Conservation (phyloP, 169 alveolate species). For the Eimeria brunetti region DNA sequence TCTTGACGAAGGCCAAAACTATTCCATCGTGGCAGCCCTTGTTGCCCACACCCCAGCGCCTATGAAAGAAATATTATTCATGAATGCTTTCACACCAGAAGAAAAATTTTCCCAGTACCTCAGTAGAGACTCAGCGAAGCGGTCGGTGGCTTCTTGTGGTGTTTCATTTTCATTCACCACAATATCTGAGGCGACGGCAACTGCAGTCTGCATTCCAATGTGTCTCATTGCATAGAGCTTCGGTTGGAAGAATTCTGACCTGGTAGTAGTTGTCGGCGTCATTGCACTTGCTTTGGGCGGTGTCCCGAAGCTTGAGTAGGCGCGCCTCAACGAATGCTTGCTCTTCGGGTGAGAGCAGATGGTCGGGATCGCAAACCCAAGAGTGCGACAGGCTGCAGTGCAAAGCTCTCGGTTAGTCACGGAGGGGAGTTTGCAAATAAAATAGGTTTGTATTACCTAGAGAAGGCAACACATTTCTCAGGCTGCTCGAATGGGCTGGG, state of each 20-base stretch:
- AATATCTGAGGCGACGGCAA: constrained; percentile 80
- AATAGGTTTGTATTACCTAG: constrained; percentile 8
- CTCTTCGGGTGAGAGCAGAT: constrained; percentile 71
- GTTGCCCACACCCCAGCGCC: constrained; percentile 80
- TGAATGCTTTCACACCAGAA: neutral
- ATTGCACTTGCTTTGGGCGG: constrained; percentile 61
- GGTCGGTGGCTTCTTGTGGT: constrained; percentile 80
- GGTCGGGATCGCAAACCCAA: constrained; percentile 80
- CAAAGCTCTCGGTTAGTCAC: neutral
- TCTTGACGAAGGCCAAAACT: constrained; percentile 60
- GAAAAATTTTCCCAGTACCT: constrained; percentile 36
- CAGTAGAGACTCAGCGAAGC: constrained; percentile 68
- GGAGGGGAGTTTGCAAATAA: neutral
- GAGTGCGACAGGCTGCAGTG: constrained; percentile 71
- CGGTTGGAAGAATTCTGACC: neutral
- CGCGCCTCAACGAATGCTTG: constrained; percentile 73
- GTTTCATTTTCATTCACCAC: constrained; percentile 73
- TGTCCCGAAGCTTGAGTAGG: constrained; percentile 76
- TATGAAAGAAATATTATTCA: neutral
- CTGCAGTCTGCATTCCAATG: constrained; percentile 63
- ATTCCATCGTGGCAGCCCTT: constrained; percentile 79
- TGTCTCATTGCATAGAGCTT: neutral
- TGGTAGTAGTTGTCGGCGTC: constrained; percentile 56
- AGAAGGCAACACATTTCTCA: constrained; percentile 73
- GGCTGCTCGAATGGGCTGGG: constrained; percentile 80